These are phyloP conservation scores for Akanthomyces muscarius DNA, from an alignment of 2,329 filamentous ascomycete species.

Conservation along the genomic window DNA sequence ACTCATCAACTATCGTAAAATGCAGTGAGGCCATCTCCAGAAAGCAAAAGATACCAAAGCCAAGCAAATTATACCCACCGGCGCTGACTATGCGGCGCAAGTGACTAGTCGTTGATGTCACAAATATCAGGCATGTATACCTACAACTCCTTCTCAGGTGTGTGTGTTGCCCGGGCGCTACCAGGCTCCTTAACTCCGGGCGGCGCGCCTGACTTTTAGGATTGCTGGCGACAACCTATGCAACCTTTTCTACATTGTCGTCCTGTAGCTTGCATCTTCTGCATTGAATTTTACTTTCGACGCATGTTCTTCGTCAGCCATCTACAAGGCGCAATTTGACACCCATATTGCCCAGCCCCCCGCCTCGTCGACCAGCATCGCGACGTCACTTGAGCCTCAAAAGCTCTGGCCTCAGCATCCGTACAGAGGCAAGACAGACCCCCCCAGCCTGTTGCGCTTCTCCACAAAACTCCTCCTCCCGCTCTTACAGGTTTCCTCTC, in stretches of 20 bases:
- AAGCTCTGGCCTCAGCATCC: background rate
- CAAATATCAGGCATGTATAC: conserved; percentile 2
- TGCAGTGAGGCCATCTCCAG: background rate
- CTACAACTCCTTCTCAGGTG: background rate
- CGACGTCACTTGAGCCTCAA: conserved; percentile 8
- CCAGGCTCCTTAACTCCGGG: conserved; percentile 8
- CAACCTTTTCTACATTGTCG: background rate
- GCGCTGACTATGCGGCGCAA: background rate
- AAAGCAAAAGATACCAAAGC: background rate
- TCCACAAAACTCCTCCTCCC: conserved; percentile 3
- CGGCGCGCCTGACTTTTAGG: background rate
- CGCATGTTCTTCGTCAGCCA: background rate
- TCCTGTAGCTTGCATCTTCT: background rate
- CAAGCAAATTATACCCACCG: background rate
- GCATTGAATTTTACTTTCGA: too few species aligned
- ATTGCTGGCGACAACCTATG: background rate
- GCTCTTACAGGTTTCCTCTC: background rate
- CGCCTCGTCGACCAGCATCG: background rate
- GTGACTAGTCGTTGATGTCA: background rate
- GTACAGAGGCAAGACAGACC: background rate
- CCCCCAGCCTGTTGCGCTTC: background rate
- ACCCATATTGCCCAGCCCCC: conserved; percentile 7
- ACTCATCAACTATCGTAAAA: background rate
- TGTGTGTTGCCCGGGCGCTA: background rate
- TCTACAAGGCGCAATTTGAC: background rate